A percentile compares a stretch with the other conserved stretches of the same genome.
These are phyloP conservation scores for Fistulinella staudtii DNA, from an alignment of 1,284 basidiomycete species.

Conservation along the genomic window DNA sequence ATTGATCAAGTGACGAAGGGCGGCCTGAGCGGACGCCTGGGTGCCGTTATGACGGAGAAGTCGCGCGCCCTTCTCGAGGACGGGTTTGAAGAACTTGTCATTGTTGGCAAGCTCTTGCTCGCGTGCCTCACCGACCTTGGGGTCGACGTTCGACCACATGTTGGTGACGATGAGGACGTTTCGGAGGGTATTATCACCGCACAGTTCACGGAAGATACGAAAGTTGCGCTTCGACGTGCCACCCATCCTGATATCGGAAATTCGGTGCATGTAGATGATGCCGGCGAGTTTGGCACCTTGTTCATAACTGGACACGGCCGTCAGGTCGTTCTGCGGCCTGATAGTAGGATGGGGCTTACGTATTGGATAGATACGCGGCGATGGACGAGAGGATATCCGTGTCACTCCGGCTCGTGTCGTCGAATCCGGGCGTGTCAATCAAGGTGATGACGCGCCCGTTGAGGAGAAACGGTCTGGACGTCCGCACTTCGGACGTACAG, in stretches of 20 bases:
- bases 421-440: conserved; percentile 41
- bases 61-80: conserved; percentile 40
- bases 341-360: conserved; percentile 27
- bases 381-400: conserved; percentile 39
- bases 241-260: conserved; percentile 48
- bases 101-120: conserved; percentile 36
- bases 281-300: conserved; percentile 42
- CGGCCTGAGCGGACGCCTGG: conserved; percentile 23
- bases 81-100: conserved; percentile 41
- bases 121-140: conserved; percentile 33
- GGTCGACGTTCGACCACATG: conserved; percentile 46
- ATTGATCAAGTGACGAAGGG: conserved; percentile 33
- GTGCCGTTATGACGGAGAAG: conserved; percentile 36
- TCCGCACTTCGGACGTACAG: conserved; percentile 33
- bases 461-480: conserved; percentile 32
- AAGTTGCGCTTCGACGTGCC: conserved; percentile 51
- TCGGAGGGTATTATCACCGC: conserved; percentile 45
- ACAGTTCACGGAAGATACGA: conserved; percentile 47
- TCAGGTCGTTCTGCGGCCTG: no score
- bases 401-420: conserved; percentile 37
- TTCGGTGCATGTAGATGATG: conserved; percentile 54
- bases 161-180: conserved; percentile 50
- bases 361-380: conserved; percentile 33
- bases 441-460: conserved; percentile 32
- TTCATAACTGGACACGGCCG: conserved; percentile 38